Evolutionary conservation across 371 early-diverging fungal genomes (phyloP).

Genomic region (Mortierella sp.): DNA sequence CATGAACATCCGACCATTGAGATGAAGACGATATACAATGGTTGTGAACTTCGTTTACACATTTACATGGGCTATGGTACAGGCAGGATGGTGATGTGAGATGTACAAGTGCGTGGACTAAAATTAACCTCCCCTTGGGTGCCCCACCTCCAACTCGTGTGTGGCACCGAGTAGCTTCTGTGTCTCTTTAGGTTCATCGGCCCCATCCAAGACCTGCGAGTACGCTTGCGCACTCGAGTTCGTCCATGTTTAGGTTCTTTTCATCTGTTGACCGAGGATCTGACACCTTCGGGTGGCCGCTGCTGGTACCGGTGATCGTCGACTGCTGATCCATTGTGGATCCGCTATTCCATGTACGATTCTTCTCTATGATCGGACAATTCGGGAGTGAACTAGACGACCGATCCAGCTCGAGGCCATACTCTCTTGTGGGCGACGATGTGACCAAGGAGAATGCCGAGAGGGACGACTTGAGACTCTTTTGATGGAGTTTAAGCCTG

Average conservation of each 20-base stretch:
- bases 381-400: slow-evolving; percentile 8
- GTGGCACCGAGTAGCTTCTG: too few relatives aligned
- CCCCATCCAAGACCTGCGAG: slow-evolving; percentile 51
- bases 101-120: neutral
- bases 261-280: neutral
- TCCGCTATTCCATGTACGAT: slow-evolving; percentile 15
- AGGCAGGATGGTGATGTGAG: neutral
- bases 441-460: slow-evolving; percentile 24
- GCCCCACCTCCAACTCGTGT: too few relatives aligned
- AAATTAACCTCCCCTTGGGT: too few relatives aligned
- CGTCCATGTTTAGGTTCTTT: slow-evolving; percentile 43
- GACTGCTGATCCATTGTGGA: slow-evolving; percentile 1
- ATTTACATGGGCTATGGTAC: slow-evolving; percentile 32
- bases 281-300: neutral
- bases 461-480: slow-evolving; percentile 21
- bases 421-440: slow-evolving; percentile 31
- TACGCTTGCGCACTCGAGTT: slow-evolving; percentile 51
- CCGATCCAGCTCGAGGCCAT: slow-evolving; percentile 28
- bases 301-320: neutral
- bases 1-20: too few relatives aligned
- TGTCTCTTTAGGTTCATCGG: slow-evolving; percentile 8
- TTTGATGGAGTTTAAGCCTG: slow-evolving; percentile 15
- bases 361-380: slow-evolving; percentile 24
- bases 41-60: slow-evolving; percentile 7
- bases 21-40: neutral